phyloP scores from a whole-genome alignment of 345 rosid species.

The Ricinus communis region DNA sequence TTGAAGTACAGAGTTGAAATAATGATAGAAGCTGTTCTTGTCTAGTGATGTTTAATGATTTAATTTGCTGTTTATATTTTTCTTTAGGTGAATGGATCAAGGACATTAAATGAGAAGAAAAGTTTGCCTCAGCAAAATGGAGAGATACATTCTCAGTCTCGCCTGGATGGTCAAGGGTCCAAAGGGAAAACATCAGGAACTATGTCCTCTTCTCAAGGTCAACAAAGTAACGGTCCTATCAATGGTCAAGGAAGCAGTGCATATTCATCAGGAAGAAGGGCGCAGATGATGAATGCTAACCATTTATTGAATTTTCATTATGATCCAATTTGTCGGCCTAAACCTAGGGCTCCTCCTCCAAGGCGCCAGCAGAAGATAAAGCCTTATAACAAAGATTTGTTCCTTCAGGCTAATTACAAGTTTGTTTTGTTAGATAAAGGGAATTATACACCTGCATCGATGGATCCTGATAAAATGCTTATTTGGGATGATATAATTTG shows the following conservation, averaged over 20 bases:
- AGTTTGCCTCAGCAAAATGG: constrained; percentile 36
- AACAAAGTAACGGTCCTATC: constrained; percentile 33
- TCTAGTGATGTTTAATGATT: not conserved
- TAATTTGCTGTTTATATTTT: not conserved
- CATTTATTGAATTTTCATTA: constrained; percentile 93
- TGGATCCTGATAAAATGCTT: constrained; percentile 92
- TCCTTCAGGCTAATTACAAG: constrained; percentile 95
- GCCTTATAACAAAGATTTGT: constrained; percentile 88
- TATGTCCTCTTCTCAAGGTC: constrained; percentile 40
- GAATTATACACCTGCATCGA: constrained; percentile 52
- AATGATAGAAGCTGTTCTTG: too few species aligned
- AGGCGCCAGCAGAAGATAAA: constrained; percentile 61
- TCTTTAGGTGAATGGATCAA: constrained; percentile 59
- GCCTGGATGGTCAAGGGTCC: constrained; percentile 32
- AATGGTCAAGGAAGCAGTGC: constrained; percentile 44
- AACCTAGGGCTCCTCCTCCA: constrained; percentile 63
- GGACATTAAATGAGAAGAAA: constrained; percentile 32
- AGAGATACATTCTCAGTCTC: constrained; percentile 22
- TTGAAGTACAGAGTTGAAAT: too few species aligned
- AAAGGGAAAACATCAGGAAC: constrained; percentile 49
- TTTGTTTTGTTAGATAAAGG: constrained; percentile 85
- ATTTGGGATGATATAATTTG: constrained; percentile 90
- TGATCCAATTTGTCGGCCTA: constrained; percentile 72
- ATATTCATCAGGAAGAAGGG: constrained; percentile 62
- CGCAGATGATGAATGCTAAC: constrained; percentile 67